These are phyloP conservation scores for Balansia obtecta DNA, from an alignment of 2,329 filamentous ascomycete genomes.

Conservation along the genomic window DNA sequence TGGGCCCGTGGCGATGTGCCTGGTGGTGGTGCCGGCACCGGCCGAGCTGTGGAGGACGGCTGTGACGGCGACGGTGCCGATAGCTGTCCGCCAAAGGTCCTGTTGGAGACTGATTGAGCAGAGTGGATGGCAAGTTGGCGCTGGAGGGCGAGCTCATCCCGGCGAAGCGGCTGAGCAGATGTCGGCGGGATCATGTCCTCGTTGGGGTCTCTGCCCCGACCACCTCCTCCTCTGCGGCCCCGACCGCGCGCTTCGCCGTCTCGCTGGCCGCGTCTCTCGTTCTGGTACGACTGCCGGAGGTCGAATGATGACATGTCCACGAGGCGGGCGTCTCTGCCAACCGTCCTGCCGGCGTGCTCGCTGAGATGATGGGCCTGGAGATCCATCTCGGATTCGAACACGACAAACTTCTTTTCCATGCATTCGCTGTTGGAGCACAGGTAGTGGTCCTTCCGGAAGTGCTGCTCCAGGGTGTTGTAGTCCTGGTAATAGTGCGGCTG, in stretches of 20 bases:
- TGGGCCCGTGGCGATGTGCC: slow-evolving; percentile 8
- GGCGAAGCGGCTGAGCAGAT: slow-evolving; percentile 65
- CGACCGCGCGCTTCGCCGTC: slow-evolving; percentile 28
- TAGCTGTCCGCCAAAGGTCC: slow-evolving; percentile 77
- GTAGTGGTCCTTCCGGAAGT: slow-evolving; percentile 82
- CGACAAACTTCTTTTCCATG: slow-evolving; percentile 92
- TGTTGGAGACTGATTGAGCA: slow-evolving; percentile 64
- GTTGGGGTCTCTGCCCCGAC: slow-evolving; percentile 73
- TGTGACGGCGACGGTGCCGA: slow-evolving; percentile 29
- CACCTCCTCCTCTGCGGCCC: slow-evolving; percentile 28
- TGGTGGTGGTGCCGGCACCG: slow-evolving; percentile 7
- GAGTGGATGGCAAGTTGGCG: slow-evolving; percentile 85
- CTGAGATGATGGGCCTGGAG: slow-evolving; percentile 86
- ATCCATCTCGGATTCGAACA: slow-evolving; percentile 91
- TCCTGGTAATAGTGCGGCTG: slow-evolving; percentile 85
- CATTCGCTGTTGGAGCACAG: slow-evolving; percentile 78
- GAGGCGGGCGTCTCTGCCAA: slow-evolving; percentile 66
- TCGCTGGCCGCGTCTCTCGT: slow-evolving; percentile 28
- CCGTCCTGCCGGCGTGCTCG: slow-evolving; percentile 76
- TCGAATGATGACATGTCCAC: slow-evolving; percentile 87
- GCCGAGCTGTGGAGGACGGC: slow-evolving; percentile 9
- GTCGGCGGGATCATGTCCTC: slow-evolving; percentile 65
- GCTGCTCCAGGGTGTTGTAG: slow-evolving; percentile 73
- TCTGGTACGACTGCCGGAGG: slow-evolving; percentile 58
- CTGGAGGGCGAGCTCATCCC: slow-evolving; percentile 86